Evolutionary conservation across 2,329 filamentous ascomycete genomes (phyloP).

Genomic region (Zymoseptoria crescenta): DNA sequence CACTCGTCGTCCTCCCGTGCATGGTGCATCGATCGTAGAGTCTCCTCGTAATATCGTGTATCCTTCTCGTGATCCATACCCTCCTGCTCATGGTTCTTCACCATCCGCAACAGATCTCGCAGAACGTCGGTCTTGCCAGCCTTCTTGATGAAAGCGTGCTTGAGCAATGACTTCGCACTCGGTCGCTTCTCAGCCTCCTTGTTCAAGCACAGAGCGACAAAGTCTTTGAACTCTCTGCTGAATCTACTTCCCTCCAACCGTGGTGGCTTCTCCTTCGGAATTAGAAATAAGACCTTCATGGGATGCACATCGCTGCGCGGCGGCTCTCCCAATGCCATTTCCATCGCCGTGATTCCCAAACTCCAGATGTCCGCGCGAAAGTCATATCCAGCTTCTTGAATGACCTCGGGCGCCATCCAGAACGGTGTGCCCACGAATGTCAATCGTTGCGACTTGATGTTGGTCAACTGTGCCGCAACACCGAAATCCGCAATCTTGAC

Average conservation of each 20-base stretch:
- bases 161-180: slow-evolving; percentile 76
- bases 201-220: slow-evolving; percentile 79
- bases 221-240: slow-evolving; percentile 76
- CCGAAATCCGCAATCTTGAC: slow-evolving; percentile 95
- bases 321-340: slow-evolving; percentile 82
- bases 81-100: slow-evolving; percentile 68
- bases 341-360: slow-evolving; percentile 82
- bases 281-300: slow-evolving; percentile 89
- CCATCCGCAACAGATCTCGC: slow-evolving; percentile 77
- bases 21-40: slow-evolving; percentile 46
- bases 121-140: slow-evolving; percentile 83
- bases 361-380: slow-evolving; percentile 95
- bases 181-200: slow-evolving; percentile 84
- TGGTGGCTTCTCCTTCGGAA: slow-evolving; percentile 80
- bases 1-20: slow-evolving; percentile 72
- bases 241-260: slow-evolving; percentile 63
- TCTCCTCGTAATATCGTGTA: slow-evolving; percentile 87
- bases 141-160: slow-evolving; percentile 77
- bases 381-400: slow-evolving; percentile 75
- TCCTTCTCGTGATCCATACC: slow-evolving; percentile 33
- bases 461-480: slow-evolving; percentile 90
- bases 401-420: slow-evolving; percentile 95
- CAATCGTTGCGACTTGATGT: slow-evolving; percentile 94
- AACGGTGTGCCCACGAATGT: slow-evolving; percentile 97
- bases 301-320: slow-evolving; percentile 78